Conservation (phyloP, 106 monocot species). For the Allium cepa region DNA sequence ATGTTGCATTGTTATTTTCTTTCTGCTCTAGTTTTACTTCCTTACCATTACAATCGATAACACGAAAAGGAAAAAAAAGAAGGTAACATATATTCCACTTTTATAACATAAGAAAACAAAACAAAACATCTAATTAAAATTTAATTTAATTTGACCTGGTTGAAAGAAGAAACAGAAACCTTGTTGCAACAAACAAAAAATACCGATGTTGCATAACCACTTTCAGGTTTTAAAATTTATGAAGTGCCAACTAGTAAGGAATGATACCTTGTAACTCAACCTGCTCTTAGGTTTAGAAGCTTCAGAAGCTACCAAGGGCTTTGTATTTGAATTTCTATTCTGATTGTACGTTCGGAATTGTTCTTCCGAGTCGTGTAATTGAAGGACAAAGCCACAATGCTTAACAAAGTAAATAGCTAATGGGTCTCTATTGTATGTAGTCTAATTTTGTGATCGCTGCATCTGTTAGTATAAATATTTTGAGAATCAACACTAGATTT, state of each 20-base stretch:
- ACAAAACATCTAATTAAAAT: no score
- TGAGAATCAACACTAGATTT: no score
- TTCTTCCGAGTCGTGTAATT: no score
- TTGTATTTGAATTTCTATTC: slow-evolving; percentile 15
- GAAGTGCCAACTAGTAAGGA: background rate
- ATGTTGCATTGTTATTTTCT: background rate
- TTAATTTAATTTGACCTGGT: background rate
- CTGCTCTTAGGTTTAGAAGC: slow-evolving; percentile 27
- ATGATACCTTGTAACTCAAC: slow-evolving; percentile 34
- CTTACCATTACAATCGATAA: background rate
- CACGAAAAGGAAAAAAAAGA: background rate
- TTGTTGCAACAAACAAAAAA: background rate
- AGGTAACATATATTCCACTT: no score
- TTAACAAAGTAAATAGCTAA: no score
- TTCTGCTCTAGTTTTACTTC: background rate
- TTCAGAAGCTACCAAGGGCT: slow-evolving; percentile 30
- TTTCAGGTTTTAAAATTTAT: background rate
- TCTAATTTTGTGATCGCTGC: no score
- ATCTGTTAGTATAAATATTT: no score
- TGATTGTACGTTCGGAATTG: no score
- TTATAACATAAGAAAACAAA: no score
- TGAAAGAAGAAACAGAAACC: background rate
- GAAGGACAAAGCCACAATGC: no score
- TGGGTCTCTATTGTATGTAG: no score
- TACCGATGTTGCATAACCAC: background rate